A percentile compares a stretch with the other conserved stretches of the same genome.
phyloP scores from a whole-genome alignment of 495 filamentous ascomycete species.

The Penicillium pancosmium region DNA sequence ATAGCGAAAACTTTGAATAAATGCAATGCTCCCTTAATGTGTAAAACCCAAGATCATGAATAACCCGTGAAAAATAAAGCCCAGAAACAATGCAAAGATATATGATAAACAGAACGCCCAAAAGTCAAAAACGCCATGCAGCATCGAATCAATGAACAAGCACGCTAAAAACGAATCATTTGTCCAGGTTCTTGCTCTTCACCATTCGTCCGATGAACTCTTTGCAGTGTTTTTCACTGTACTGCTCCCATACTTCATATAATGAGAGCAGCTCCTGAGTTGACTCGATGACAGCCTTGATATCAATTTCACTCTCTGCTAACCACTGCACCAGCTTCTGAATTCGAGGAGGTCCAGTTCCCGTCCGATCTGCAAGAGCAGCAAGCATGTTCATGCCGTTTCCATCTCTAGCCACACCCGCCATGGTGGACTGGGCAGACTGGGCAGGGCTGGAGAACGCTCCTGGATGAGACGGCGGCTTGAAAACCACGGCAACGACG shows the following conservation, averaged over 20 bases:
- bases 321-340: constrained; percentile 82
- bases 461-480: constrained; percentile 55
- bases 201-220: constrained; percentile 81
- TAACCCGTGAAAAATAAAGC: background rate
- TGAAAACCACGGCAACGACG: constrained; percentile 79
- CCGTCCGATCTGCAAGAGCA: constrained; percentile 39
- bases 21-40: too few species aligned
- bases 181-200: constrained; percentile 80
- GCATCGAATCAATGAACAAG: constrained; percentile 1
- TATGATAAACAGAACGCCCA: background rate
- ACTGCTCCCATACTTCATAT: constrained; percentile 90
- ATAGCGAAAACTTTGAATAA: too few species aligned
- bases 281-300: constrained; percentile 88
- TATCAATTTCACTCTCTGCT: constrained; percentile 89
- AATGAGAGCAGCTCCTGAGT: constrained; percentile 94
- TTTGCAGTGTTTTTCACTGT: constrained; percentile 80
- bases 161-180: constrained; percentile 42
- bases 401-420: constrained; percentile 44
- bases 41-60: too few species aligned
- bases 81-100: background rate
- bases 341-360: constrained; percentile 49
- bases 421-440: constrained; percentile 42
- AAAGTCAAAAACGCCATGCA: constrained; percentile 7
- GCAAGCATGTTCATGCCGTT: constrained; percentile 45
- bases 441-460: constrained; percentile 45